Base-by-base conservation (phyloP, 1,284 basidiomycete species). In the Apiotrichum domesticum region DNA sequence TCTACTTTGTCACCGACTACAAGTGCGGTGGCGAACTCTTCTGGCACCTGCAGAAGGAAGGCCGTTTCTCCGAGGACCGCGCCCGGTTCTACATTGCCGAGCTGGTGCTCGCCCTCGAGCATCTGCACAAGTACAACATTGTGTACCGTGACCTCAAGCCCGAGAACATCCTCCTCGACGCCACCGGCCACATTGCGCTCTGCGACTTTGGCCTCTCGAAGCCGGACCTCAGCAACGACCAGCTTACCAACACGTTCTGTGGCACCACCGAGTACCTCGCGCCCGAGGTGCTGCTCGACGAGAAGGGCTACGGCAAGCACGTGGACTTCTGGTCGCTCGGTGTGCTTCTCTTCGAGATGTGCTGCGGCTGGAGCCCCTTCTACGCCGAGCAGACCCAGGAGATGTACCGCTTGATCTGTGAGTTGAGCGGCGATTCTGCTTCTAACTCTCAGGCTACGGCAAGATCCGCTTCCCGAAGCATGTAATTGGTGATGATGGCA, bases 301-400 rank as follows among this genome's bases (percentile, higher is more conserved):
- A 98, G 75, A 91, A 95, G 65, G 96, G 96, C 11, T 98, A 98
- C 78, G 93, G 90, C 56, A 98, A 98, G 78, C 85, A 97, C 56
- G 96, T 99, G 65, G 96, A 99, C 74, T 98, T 98, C 74, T 99
- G 96, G 96, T 91, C 87, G 51, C 79, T 98, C 10, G 94, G 93
- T 51, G 92, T 94, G 14, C 80, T 91, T 44, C 79, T 94, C 37
- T 94, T 94, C 69, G 91, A 94, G 77, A 98, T 99, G 96, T 98
- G 95, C 74, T 98, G 96, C 69, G 96, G 96, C 14, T 98, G 96
- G 96, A 93, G 89, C 74, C 96, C 96, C 40, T 99, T 99, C 80
- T 99, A 98, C 72, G 95, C 95, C 13, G 96, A 98, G 70, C 96
- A 98, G 74, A 98, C 93, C 14, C 95, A 99, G 75, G 91, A 97